Evolutionary conservation across 2,329 filamentous ascomycete species (phyloP).

Genomic region (Cadophora sp.): DNA sequence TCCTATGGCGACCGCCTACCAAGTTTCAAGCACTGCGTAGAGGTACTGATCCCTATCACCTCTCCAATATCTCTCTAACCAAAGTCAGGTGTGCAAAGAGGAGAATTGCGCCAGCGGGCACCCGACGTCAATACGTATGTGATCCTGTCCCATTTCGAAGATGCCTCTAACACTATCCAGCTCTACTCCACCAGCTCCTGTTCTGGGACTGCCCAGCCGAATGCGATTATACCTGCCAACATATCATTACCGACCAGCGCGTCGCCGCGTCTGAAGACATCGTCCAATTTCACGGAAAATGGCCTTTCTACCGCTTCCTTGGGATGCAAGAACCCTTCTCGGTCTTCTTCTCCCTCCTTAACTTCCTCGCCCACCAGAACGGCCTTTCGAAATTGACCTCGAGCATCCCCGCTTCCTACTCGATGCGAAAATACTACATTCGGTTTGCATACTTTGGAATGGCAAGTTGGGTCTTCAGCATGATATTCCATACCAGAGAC

Average conservation of each 20-base stretch:
- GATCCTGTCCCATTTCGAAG: constrained; percentile 10
- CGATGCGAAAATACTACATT: constrained; percentile 81
- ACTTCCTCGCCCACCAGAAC: constrained; percentile 83
- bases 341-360: constrained; percentile 91
- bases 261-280: constrained; percentile 70
- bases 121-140: constrained; percentile 46
- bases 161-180: constrained; percentile 52
- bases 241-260: constrained; percentile 81
- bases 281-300: constrained; percentile 97
- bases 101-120: constrained; percentile 78
- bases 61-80: constrained; percentile 16
- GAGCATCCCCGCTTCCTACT: constrained; percentile 74
- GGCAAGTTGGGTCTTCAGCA: constrained; percentile 84
- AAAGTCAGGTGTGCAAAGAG: constrained; percentile 72
- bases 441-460: constrained; percentile 82
- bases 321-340: constrained; percentile 96
- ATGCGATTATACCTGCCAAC: constrained; percentile 98
- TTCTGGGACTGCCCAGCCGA: constrained; percentile 92
- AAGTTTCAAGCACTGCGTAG: constrained; percentile 85
- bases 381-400: constrained; percentile 76
- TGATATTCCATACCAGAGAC: constrained; percentile 92
- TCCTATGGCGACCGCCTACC: constrained; percentile 85
- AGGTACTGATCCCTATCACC: constrained; percentile 57
- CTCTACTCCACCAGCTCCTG: constrained; percentile 83
- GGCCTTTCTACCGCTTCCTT: constrained; percentile 90